Base-by-base conservation (phyloP, 2,329 filamentous ascomycete species). In the Sclerotinia subarctica region DNA sequence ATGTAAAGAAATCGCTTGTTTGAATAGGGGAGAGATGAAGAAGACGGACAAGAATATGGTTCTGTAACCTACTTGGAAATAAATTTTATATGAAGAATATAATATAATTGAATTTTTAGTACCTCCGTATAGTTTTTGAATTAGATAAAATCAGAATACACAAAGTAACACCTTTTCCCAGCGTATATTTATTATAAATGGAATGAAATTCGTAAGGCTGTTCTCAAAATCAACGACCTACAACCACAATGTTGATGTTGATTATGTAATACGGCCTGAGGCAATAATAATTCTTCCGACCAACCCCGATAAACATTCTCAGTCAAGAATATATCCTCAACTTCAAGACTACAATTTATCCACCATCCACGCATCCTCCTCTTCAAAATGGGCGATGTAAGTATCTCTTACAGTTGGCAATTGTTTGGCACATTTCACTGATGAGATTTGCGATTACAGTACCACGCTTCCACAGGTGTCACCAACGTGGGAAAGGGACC, bases 391-490 rank as follows among this genome's bases (percentile, higher is more conserved):
- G 29, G 44, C 47, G 65, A 67, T 63, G 65, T 67, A 21, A 53
- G 65, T 35, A 24, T 38, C 17, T 42, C 5, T 11, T 67, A 5
- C 35, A 11, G 5, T 24, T 29, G 32, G 32, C 24, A n/a, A 13
- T 3, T 6, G 5, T 38, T 19, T 24, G 21, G 19, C 32, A 26
- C 35, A 67, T 8, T 46, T n/a, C 24, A 7, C 57, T 67, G 17
- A 68, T 26, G 19, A 17, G 11, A 24, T 56, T 58, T 49, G 53
- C 52, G 57, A 42, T 32, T n/a, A 35, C 66, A 75, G 72, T 69
- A 67, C 66, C 67, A 72, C 47, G 51, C 54, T 38, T 70, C 70
- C 35, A 71, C 72, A 44, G 73, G 73, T 71, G 53, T 71, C 44
- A 68, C 65, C 64, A 70, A 70, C 17, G 44, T 42, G 38, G 38